Base-by-base conservation (phyloP, 495 filamentous ascomycete species). In the Pseudomonodictys pantanalensis region DNA sequence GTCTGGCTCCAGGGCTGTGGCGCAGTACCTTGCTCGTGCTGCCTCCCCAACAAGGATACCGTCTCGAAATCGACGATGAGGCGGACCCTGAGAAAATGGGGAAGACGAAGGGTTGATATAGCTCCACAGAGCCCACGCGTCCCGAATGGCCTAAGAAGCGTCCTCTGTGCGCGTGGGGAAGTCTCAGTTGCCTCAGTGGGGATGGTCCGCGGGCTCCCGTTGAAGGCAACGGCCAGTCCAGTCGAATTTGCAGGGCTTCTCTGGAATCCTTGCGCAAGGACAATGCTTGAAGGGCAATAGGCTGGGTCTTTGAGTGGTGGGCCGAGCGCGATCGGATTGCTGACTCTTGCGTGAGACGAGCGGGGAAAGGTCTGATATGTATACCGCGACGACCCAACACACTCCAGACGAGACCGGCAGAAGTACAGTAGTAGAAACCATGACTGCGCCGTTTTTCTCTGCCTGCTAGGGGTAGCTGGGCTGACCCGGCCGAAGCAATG, bases 381-480 rank as follows among this genome's bases (percentile, higher is more conserved):
- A 46, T 52, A 56, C 22, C 39, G 50, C 49, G 43, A 42, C 20
- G 20, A 23, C 46, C 28, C 43, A 56, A 62, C 58, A 28, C 51
- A 38, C 42, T 44, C 52, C 43, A 41, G 18, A 49, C 57, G 28
- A 48, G 50, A 46, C 56, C 38, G 35, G 52, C 32, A 66, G 22
- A 39, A n/a, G 18, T 17, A 52, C 50, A 4, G 32, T 35, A 33
- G n/a, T n/a, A n/a, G n/a, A n/a, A 20, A 33, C 57, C 35, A 45
- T 52, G 35, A 45, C 59, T 52, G 46, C 52, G 59, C 52, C 52
- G 38, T 6, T n/a, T 23, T 23, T 63, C 53, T 22, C 8, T 25
- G 39, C 33, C 58, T 47, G 42, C 32, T 57, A 52, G 52, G 52
- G 45, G 46, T 64, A 48, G 46, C 54, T 64, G 55, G 60, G 62